Conservation (phyloP, 1,139 yeast genomes). For the Eremothecium cymbalariae region DNA sequence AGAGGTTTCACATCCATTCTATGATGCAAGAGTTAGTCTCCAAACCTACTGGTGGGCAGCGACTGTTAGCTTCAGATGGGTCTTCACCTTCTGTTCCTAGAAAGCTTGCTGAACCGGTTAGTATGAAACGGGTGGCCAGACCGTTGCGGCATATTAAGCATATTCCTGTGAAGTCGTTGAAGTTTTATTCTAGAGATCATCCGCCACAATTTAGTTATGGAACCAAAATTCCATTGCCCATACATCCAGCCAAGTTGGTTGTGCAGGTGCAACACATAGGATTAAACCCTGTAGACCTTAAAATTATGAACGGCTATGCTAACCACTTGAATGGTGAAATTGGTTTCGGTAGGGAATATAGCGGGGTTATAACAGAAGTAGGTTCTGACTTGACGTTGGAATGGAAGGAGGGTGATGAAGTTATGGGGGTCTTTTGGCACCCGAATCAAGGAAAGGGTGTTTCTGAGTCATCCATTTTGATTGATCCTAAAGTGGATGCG, state of each 20-base stretch:
- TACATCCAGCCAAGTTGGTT: constrained; percentile 41
- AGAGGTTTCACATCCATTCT: no score
- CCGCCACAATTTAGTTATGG: constrained; percentile 37
- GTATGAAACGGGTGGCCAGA: constrained; percentile 34
- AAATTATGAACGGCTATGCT: constrained; percentile 38
- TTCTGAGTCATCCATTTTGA: constrained; percentile 43
- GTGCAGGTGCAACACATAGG: constrained; percentile 53
- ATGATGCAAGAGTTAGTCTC: no score
- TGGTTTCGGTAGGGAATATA: constrained; percentile 62
- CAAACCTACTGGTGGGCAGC: no score
- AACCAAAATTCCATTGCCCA: constrained; percentile 35
- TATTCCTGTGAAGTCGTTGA: constrained; percentile 35
- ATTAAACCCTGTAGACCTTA: constrained; percentile 61
- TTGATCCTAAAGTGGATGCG: constrained; percentile 37
- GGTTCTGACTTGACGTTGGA: constrained; percentile 39
- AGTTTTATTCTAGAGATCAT: constrained; percentile 32
- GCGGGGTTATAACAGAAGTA: constrained; percentile 55
- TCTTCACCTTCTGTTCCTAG: constrained; percentile 7
- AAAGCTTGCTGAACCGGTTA: constrained; percentile 17
- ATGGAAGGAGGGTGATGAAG: constrained; percentile 53
- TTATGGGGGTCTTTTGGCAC: constrained; percentile 48
- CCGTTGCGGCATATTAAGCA: constrained; percentile 36
- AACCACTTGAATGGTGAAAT: constrained; percentile 36
- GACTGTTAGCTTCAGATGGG: no score
- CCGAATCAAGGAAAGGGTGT: constrained; percentile 43